Base-by-base conservation (phyloP, 257 asterid genomes). In the Lithospermum erythrorhizon region DNA sequence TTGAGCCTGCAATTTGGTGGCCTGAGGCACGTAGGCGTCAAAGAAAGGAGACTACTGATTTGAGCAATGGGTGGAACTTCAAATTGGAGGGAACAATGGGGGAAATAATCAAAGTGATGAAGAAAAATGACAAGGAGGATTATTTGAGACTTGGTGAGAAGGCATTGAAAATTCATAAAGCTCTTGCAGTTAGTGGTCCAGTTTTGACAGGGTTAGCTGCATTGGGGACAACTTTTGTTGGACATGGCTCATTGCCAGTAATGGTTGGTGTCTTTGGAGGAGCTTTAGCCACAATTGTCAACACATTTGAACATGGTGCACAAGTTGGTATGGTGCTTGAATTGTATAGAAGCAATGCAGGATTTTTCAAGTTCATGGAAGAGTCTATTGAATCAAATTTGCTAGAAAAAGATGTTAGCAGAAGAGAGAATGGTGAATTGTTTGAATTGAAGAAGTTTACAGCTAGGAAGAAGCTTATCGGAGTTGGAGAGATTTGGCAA, bases 271-370 rank as follows among this genome's bases (percentile, higher is more conserved):
- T 79, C 3, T 61, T 61, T 2, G 84, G 79, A 0, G 96, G 96
- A 0, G 94, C 89, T 25, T 55, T 85, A 71, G 96, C 94, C 6
- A 78, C 76, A 14, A 81, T 67, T 14, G 86, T 83, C 68, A 87
- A 79, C 75, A 58, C 82, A 41, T 2, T 85, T 0, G 87, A 87
- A 37, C 96, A 87, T 55, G 96, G 94, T 0, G 85, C 80, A 21
- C 93, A 85, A 57, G 84, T 85, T 20, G 96, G 96, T 4, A 87
- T 85, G 94, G 85, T 81, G 80, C 76, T 79, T 17, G 96, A 87
- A 58, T 81, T 81, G 94, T 87, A 87, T 56, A 45, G 96, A 22
- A 69, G 83, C 73, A 83, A 81, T 3, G 94, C 94, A 0, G 96
- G 96, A 14, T 84, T 87, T 70, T 87, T 87, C 23, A 37, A 70